Conservation (phyloP, 345 rosid genomes). For the Dimocarpus longan region DNA sequence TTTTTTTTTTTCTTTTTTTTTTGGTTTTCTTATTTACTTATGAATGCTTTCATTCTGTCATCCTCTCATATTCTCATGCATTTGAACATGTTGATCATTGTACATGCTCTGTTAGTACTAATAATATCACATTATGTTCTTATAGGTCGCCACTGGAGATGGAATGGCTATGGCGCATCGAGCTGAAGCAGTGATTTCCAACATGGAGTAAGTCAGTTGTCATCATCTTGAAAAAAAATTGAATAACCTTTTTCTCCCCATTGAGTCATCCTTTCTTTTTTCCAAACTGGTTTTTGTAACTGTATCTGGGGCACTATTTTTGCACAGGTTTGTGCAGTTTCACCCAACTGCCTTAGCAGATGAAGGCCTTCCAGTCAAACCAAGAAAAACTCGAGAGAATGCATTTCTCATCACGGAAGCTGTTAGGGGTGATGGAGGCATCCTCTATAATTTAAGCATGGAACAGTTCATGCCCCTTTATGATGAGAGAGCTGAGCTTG, state of each 20-base stretch:
- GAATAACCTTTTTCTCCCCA: neutral
- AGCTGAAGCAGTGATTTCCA: slow-evolving; percentile 93
- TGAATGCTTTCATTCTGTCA: neutral
- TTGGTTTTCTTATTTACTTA: neutral
- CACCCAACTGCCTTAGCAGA: slow-evolving; percentile 99
- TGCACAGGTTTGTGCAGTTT: slow-evolving; percentile 88
- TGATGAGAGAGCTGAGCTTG: slow-evolving; percentile 92
- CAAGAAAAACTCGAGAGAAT: slow-evolving; percentile 64
- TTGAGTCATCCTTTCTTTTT: neutral
- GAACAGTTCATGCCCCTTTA: slow-evolving; percentile 85
- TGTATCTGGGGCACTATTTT: slow-evolving; percentile 15
- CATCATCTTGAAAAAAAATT: slow-evolving; percentile 11
- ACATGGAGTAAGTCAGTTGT: slow-evolving; percentile 81
- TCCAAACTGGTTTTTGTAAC: neutral
- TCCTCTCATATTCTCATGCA: neutral
- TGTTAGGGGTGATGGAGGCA: slow-evolving; percentile 92
- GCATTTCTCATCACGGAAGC: slow-evolving; percentile 77
- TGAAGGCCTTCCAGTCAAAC: slow-evolving; percentile 86
- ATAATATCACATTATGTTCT: slow-evolving; percentile 12
- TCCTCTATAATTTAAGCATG: slow-evolving; percentile 78
- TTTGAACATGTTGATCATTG: neutral
- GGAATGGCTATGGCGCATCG: slow-evolving; percentile 98
- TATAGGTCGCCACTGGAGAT: slow-evolving; percentile 96
- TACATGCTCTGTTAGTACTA: neutral
- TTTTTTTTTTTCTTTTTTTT: no score